Conservation (phyloP, 2,329 filamentous ascomycete species). For the Pseudogymnoascus sp. region DNA sequence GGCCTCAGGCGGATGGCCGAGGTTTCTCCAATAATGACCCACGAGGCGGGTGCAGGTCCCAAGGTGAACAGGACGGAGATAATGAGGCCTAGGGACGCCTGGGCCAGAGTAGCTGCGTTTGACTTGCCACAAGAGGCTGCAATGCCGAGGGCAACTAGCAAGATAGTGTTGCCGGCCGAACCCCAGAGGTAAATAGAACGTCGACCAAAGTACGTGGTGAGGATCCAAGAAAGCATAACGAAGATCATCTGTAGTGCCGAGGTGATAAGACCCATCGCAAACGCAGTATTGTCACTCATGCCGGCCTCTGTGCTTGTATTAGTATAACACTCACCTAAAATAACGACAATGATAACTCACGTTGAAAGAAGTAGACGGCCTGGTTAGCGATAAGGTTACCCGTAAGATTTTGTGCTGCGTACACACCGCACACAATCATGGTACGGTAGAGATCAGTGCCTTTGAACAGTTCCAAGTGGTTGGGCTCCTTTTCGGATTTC, state of each 20-base stretch:
- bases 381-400: constrained; percentile 58
- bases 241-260: constrained; percentile 55
- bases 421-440: constrained; percentile 48
- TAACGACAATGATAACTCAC: constrained; percentile 14
- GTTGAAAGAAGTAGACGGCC: constrained; percentile 52
- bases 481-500: constrained; percentile 34
- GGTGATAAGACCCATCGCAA: constrained; percentile 56
- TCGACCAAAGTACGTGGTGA: constrained; percentile 56
- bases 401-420: constrained; percentile 53
- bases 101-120: constrained; percentile 12
- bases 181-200: constrained; percentile 13
- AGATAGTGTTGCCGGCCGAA: neutral
- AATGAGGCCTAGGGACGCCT: constrained; percentile 30
- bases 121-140: neutral
- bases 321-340: constrained; percentile 5
- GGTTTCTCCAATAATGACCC: constrained; percentile 61
- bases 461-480: constrained; percentile 44
- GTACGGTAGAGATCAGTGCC: constrained; percentile 49
- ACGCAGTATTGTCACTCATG: constrained; percentile 46
- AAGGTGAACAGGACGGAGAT: constrained; percentile 58
- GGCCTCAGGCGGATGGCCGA: constrained; percentile 57
- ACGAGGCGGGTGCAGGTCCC: constrained; percentile 56
- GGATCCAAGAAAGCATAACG: constrained; percentile 60
- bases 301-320: constrained; percentile 46
- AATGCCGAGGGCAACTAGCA: constrained; percentile 31